Conservation (phyloP, 805 yeast species). For the Candida sithepensis region DNA sequence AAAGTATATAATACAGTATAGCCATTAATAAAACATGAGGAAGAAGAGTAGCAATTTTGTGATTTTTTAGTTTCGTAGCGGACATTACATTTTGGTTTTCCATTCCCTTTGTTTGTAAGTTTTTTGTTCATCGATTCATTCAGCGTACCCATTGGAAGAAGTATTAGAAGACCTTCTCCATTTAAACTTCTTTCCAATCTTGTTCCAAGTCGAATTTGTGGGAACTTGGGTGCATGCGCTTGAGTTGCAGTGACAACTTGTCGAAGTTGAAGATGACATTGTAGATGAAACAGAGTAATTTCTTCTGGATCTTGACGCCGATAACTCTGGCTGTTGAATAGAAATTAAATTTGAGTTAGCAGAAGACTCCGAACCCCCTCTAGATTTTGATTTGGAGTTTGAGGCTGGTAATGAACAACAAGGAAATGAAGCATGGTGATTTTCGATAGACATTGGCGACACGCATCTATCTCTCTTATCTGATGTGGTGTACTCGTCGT, state of each 20-base stretch:
- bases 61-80: neutral
- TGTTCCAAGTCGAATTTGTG: slow-evolving; percentile 19
- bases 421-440: neutral
- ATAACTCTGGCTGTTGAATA: neutral
- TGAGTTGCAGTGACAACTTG: neutral
- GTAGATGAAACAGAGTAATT: slow-evolving; percentile 7
- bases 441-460: slow-evolving; percentile 10
- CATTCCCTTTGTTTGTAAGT: neutral
- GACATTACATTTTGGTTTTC: too few relatives aligned
- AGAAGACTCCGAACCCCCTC: slow-evolving; percentile 1
- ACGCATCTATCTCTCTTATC: slow-evolving; percentile 6
- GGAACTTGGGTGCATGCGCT: neutral
- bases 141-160: slow-evolving; percentile 10
- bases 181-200: slow-evolving; percentile 26
- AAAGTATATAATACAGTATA: neutral
- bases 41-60: neutral
- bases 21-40: neutral
- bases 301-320: slow-evolving; percentile 3
- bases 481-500: slow-evolving; percentile 7
- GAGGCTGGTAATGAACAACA: neutral
- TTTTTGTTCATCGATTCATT: neutral
- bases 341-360: neutral
- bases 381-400: neutral
- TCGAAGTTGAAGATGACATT: slow-evolving; percentile 3
- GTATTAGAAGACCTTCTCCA: slow-evolving; percentile 30